Evolutionary conservation across 2,329 filamentous ascomycete genomes (phyloP).

Genomic region (Gaeumannomyces sp.): DNA sequence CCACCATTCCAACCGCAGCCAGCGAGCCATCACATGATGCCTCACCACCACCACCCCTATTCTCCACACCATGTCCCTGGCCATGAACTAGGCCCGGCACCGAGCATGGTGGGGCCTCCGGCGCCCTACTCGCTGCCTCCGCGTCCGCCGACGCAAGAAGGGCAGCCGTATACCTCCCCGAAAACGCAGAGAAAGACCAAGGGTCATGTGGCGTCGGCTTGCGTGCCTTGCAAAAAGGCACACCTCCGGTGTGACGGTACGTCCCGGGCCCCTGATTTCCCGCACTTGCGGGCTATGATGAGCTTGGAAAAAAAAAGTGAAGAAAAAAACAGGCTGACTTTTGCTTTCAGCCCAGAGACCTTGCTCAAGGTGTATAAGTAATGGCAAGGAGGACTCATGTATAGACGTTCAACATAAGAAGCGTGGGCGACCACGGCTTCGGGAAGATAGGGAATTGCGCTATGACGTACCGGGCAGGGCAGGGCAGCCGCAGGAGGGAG

Average conservation of each 20-base stretch:
- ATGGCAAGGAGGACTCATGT: slow-evolving; percentile 74
- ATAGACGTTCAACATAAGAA: slow-evolving; percentile 85
- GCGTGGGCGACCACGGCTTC: slow-evolving; percentile 67
- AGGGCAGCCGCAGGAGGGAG: slow-evolving; percentile 38
- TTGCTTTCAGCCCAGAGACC: slow-evolving; percentile 58
- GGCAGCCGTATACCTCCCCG: slow-evolving; percentile 44
- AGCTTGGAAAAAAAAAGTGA: background rate
- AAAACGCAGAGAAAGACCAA: slow-evolving; percentile 64
- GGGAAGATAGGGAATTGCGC: slow-evolving; percentile 61
- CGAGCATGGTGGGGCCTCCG: slow-evolving; percentile 11
- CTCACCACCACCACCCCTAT: slow-evolving; percentile 20
- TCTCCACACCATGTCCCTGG: background rate
- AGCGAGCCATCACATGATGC: slow-evolving; percentile 26
- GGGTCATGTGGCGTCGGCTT: slow-evolving; percentile 77
- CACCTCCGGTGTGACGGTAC: slow-evolving; percentile 69
- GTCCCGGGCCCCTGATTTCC: slow-evolving; percentile 26
- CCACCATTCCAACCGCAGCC: slow-evolving; percentile 26
- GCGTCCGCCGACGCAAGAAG: slow-evolving; percentile 32
- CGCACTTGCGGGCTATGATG: background rate
- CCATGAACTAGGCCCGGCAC: slow-evolving; percentile 6
- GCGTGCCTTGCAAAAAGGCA: slow-evolving; percentile 78
- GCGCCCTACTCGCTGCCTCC: slow-evolving; percentile 14
- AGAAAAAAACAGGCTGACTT: background rate
- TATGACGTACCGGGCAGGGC: slow-evolving; percentile 45
- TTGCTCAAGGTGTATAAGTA: slow-evolving; percentile 69